These are phyloP conservation scores for Marasmius tenuissimus DNA, from an alignment of 1,284 basidiomycete species.

Conservation along the genomic window DNA sequence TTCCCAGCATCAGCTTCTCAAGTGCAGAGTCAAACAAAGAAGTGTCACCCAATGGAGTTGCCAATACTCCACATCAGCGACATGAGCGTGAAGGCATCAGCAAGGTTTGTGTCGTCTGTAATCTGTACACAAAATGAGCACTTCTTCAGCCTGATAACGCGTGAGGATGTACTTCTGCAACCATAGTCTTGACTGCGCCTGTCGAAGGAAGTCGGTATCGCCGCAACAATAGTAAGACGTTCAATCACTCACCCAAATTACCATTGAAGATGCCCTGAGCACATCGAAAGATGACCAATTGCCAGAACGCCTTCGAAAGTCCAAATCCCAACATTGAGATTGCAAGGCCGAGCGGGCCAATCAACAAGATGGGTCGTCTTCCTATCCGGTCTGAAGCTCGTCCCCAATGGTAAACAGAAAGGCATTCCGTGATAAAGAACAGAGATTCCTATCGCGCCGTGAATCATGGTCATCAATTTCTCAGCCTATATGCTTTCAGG, in stretches of 20 bases:
- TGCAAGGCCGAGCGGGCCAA: slow-evolving; percentile 35
- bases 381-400: slow-evolving; percentile 37
- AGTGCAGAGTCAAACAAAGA: neutral
- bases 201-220: neutral
- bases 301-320: slow-evolving; percentile 24
- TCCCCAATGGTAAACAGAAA: slow-evolving; percentile 39
- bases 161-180: neutral
- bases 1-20: neutral
- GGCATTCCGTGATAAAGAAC: slow-evolving; percentile 35
- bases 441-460: slow-evolving; percentile 26
- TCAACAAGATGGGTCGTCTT: slow-evolving; percentile 34
- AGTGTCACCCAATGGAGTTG: slow-evolving; percentile 22
- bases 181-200: neutral
- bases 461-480: neutral
- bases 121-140: slow-evolving; percentile 13
- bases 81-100: slow-evolving; percentile 25
- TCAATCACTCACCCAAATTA: slow-evolving; percentile 14
- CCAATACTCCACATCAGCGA: slow-evolving; percentile 23
- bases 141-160: neutral
- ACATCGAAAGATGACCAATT: slow-evolving; percentile 21
- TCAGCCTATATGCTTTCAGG: neutral
- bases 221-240: too few relatives aligned
- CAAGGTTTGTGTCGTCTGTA: slow-evolving; percentile 28
- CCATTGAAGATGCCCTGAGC: slow-evolving; percentile 23
- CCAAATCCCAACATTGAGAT: slow-evolving; percentile 36